phyloP scores from a whole-genome alignment of 2,329 filamentous ascomycete genomes.

The Cryphonectria naterciae region DNA sequence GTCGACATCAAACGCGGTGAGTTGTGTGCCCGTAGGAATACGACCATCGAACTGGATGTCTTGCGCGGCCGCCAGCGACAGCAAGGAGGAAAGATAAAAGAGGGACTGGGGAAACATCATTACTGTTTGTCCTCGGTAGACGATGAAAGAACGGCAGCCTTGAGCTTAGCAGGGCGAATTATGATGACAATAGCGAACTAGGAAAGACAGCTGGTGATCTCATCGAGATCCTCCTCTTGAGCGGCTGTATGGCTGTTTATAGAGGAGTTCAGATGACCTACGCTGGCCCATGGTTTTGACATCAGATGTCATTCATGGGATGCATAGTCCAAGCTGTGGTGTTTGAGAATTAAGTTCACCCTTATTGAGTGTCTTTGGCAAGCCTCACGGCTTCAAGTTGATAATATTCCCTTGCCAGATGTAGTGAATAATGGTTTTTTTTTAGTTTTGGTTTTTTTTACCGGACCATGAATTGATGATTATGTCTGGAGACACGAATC shows the following conservation, averaged over 20 bases:
- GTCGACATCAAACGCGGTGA: conserved; percentile 46
- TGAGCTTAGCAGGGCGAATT: conserved; percentile 18
- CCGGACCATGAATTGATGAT: background rate
- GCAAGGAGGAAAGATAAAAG: conserved; percentile 13
- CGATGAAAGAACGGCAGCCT: conserved; percentile 20
- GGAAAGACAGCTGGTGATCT: conserved; percentile 11
- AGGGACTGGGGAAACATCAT: conserved; percentile 20
- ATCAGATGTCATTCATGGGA: background rate
- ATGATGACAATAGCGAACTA: conserved; percentile 1
- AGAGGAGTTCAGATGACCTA: background rate
- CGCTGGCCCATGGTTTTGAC: background rate
- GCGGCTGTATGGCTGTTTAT: conserved; percentile 19
- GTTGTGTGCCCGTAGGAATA: conserved; percentile 43
- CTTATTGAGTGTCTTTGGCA: conserved; percentile 12
- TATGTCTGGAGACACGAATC: background rate
- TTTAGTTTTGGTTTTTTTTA: too few relatives aligned
- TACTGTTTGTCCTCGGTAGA: background rate
- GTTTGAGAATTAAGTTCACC: conserved; percentile 24
- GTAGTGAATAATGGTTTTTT: background rate
- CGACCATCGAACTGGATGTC: conserved; percentile 52
- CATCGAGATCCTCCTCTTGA: background rate
- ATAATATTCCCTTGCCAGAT: background rate
- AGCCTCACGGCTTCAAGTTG: background rate
- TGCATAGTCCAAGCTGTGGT: conserved; percentile 2
- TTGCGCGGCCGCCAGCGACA: conserved; percentile 28